Evolutionary conservation across 768 basidiomycete species (phyloP).

Genomic region (Lentinula raphanica): DNA sequence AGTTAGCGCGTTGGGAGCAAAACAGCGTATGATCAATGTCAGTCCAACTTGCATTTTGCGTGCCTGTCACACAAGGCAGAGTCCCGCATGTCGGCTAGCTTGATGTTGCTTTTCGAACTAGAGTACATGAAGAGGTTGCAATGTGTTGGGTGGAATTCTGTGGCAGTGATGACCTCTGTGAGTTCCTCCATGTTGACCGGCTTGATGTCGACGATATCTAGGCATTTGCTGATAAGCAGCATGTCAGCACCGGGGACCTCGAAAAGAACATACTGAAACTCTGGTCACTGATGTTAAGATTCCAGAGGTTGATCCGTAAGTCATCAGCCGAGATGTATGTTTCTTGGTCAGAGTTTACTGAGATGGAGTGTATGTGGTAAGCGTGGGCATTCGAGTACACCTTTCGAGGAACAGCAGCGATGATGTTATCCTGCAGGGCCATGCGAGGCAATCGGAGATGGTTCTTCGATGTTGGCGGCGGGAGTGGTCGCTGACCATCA

Average conservation of each 20-base stretch:
- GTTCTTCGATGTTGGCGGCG: constrained; percentile 50
- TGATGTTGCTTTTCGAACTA: constrained; percentile 99
- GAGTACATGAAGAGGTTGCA: constrained; percentile 99
- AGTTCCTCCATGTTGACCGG: constrained; percentile 99
- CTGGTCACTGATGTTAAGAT: constrained; percentile 95
- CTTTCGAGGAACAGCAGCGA: constrained; percentile 96
- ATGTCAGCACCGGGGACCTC: background rate
- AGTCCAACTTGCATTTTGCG: constrained; percentile 77
- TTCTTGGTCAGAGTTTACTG: constrained; percentile 98
- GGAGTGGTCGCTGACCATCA: constrained; percentile 68
- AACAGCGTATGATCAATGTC: background rate
- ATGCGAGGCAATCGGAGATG: constrained; percentile 87
- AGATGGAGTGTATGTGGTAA: constrained; percentile 99
- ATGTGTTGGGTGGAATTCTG: constrained; percentile 95
- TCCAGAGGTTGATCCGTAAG: constrained; percentile 96
- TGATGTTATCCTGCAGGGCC: constrained; percentile 93
- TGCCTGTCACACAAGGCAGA: constrained; percentile 94
- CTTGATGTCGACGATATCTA: constrained; percentile 99
- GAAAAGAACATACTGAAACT: constrained; percentile 83
- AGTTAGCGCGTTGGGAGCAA: constrained; percentile 9
- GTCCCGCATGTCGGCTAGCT: constrained; percentile 98
- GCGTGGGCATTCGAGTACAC: constrained; percentile 99
- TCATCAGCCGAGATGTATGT: constrained; percentile 99
- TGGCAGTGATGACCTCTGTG: constrained; percentile 99
- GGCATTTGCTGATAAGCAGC: constrained; percentile 2